Conservation (phyloP, 805 yeast genomes). For the Kuraishia borneana region DNA sequence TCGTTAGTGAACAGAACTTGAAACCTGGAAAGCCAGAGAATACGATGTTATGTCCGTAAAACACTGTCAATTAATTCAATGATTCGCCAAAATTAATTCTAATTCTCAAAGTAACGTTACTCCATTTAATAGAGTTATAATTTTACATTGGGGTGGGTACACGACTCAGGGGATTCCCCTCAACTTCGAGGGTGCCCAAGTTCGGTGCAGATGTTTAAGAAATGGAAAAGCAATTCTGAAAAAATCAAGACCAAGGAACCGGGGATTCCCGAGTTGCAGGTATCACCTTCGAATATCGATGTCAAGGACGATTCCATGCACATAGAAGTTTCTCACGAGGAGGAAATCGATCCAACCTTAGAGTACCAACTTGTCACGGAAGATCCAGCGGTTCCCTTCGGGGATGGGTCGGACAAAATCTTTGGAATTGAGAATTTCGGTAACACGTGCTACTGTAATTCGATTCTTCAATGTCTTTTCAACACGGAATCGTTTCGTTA, state of each 20-base stretch:
- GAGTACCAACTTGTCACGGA: constrained; percentile 11
- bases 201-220: constrained; percentile 1
- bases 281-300: background rate
- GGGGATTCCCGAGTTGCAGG: background rate
- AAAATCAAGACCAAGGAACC: background rate
- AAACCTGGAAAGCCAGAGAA: too few species aligned
- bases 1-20: too few species aligned
- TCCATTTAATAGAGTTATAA: too few species aligned
- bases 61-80: too few species aligned
- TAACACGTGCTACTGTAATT: constrained; percentile 90
- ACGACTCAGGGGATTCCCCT: too few species aligned
- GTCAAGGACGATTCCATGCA: constrained; percentile 10
- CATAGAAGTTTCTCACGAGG: constrained; percentile 7
- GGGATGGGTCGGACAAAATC: constrained; percentile 59
- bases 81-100: too few species aligned
- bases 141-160: too few species aligned
- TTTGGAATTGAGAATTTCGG: constrained; percentile 83
- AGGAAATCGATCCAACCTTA: constrained; percentile 12
- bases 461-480: constrained; percentile 81
- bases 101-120: too few species aligned
- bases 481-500: constrained; percentile 61
- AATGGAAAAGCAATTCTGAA: background rate
- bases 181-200: too few species aligned
- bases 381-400: constrained; percentile 31
- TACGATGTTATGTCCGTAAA: too few species aligned